Percentiles rank a stretch among this genome's conserved stretches.
phyloP scores from a whole-genome alignment of 202 grass and related monocot genomes.

The Schoenoplectus triqueter region DNA sequence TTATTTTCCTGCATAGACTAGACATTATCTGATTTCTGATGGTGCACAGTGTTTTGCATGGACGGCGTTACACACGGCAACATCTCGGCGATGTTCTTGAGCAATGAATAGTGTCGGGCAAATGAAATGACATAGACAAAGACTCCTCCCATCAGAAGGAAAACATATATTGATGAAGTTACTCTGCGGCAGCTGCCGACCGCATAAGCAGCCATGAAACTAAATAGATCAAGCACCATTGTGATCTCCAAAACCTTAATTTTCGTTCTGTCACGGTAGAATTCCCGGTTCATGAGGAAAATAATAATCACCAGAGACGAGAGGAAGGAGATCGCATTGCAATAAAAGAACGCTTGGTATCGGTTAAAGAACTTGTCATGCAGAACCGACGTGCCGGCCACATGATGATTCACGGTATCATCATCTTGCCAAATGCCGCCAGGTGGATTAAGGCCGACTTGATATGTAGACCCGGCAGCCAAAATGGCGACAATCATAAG shows the following conservation, averaged over 20 bases:
- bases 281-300: constrained; percentile 59
- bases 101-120: background rate
- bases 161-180: constrained; percentile 43
- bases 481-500: constrained; percentile 64
- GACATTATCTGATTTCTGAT: background rate
- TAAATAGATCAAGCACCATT: constrained; percentile 55
- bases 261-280: constrained; percentile 47
- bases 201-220: constrained; percentile 72
- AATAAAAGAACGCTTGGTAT: constrained; percentile 62
- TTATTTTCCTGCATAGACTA: background rate
- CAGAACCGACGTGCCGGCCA: constrained; percentile 52
- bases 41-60: background rate
- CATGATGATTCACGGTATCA: constrained; percentile 12
- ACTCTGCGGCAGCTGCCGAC: constrained; percentile 55
- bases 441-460: constrained; percentile 66
- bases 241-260: constrained; percentile 59
- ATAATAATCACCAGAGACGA: constrained; percentile 60
- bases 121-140: constrained; percentile 45
- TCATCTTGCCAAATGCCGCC: constrained; percentile 58
- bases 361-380: constrained; percentile 41
- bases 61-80: background rate
- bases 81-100: background rate
- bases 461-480: constrained; percentile 56
- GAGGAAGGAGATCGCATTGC: constrained; percentile 60
- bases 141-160: constrained; percentile 48